phyloP scores from a whole-genome alignment of 768 basidiomycete genomes.

The Boletus reticuloceps region DNA sequence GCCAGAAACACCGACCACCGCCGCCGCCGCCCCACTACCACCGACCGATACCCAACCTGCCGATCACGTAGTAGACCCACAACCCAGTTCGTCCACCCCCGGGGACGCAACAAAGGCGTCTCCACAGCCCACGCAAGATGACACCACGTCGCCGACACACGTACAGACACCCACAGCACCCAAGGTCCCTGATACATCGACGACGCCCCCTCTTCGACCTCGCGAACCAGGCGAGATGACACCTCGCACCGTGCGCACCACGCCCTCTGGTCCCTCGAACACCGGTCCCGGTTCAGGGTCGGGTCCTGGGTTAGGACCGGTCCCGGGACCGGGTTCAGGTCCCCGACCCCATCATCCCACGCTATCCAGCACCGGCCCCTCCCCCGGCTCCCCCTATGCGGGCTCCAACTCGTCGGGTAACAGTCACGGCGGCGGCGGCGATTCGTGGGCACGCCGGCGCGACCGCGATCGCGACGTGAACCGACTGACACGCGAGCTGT shows the following conservation, averaged over 20 bases:
- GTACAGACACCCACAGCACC: background rate
- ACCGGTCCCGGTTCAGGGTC: background rate
- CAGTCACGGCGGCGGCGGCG: background rate
- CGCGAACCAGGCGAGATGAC: conserved; percentile 12
- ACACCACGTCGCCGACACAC: background rate
- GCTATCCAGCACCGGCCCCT: too few relatives aligned
- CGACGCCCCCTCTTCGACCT: background rate
- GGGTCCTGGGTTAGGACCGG: too few relatives aligned
- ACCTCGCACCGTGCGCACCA: background rate
- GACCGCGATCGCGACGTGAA: background rate
- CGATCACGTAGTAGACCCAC: background rate
- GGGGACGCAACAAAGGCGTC: background rate
- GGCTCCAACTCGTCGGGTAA: background rate
- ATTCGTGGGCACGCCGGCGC: background rate
- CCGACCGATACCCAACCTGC: background rate
- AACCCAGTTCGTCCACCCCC: background rate
- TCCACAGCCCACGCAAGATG: background rate
- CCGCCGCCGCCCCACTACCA: background rate
- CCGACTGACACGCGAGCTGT: conserved; percentile 26
- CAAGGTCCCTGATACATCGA: background rate
- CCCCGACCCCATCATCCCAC: background rate
- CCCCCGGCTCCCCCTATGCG: background rate
- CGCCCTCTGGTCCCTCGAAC: background rate
- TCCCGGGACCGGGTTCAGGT: background rate
- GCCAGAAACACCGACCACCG: background rate